These are phyloP conservation scores for Trifolium fragiferum DNA, from an alignment of 306 rosid species.

Conservation along the genomic window DNA sequence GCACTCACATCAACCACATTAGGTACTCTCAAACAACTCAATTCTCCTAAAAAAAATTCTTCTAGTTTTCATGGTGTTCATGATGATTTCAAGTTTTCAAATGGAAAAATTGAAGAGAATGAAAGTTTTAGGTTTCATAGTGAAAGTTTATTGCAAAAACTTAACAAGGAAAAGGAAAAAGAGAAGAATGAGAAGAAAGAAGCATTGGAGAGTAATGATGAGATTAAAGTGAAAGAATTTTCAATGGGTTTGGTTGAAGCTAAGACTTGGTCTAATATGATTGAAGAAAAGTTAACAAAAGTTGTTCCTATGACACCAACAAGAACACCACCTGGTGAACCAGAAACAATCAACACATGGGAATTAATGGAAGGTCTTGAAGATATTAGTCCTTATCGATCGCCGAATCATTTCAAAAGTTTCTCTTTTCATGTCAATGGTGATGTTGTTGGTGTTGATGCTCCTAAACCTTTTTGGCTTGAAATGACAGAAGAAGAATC, in stretches of 20 bases:
- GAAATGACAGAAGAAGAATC: conserved; percentile 47
- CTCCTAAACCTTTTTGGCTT: conserved; percentile 62
- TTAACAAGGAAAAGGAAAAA: neutral
- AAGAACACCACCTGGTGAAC: conserved; percentile 91
- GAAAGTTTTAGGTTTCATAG: conserved; percentile 41
- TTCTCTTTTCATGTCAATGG: conserved; percentile 73
- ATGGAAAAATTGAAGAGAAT: conserved; percentile 9
- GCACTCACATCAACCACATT: conserved; percentile 84
- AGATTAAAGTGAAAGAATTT: conserved; percentile 34
- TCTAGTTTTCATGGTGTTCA: neutral
- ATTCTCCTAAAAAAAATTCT: conserved; percentile 31
- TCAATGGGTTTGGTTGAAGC: conserved; percentile 58
- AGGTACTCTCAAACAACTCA: conserved; percentile 67
- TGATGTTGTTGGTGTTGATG: conserved; percentile 39
- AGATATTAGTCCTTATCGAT: conserved; percentile 68
- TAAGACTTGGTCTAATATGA: conserved; percentile 86
- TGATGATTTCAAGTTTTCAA: conserved; percentile 30
- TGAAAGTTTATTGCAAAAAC: conserved; percentile 18
- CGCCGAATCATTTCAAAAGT: conserved; percentile 69
- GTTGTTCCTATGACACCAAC: conserved; percentile 66
- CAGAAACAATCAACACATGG: conserved; percentile 88
- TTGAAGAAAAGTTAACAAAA: conserved; percentile 77
- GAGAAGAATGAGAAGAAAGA: conserved; percentile 14
- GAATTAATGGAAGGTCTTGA: conserved; percentile 98
- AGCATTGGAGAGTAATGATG: neutral